phyloP scores from a whole-genome alignment of 306 rosid species.

The Cucumis melo region DNA sequence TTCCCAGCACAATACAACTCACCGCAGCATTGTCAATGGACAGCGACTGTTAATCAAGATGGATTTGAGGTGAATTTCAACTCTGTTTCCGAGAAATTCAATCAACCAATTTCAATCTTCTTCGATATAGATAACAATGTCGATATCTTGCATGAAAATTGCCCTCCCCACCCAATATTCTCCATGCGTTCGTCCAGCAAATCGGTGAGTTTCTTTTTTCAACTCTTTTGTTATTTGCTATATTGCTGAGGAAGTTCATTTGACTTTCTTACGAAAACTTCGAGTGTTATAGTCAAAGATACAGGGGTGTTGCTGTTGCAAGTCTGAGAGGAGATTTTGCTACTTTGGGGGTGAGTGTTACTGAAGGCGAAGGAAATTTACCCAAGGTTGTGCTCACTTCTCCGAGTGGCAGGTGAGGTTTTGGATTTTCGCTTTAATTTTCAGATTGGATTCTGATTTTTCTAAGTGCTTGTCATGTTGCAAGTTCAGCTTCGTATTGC shows the following conservation, averaged over 20 bases:
- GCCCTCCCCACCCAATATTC: neutral
- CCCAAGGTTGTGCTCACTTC: conserved; percentile 76
- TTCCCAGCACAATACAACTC: no score
- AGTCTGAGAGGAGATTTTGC: conserved; percentile 32
- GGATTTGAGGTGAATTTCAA: neutral
- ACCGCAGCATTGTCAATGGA: neutral
- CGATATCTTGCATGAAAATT: neutral
- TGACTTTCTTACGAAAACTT: neutral
- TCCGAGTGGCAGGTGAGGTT: conserved; percentile 53
- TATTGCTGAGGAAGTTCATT: neutral
- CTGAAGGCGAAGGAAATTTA: conserved; percentile 77
- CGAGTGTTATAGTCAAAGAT: conserved; percentile 10
- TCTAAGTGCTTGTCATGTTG: neutral
- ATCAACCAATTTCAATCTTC: conserved; percentile 1
- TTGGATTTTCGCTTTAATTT: neutral
- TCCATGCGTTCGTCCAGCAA: conserved; percentile 17
- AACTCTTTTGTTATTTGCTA: neutral
- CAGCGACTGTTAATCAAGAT: neutral
- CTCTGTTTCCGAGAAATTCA: neutral
- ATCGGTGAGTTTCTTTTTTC: conserved; percentile 28
- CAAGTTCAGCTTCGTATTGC: neutral
- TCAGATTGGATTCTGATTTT: neutral
- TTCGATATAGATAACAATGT: neutral
- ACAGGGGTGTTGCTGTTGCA: conserved; percentile 41
- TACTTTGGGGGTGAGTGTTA: conserved; percentile 37